Evolutionary conservation across 73 alveolate genomes (phyloP).

Genomic region (Tetrahymena borealis): DNA sequence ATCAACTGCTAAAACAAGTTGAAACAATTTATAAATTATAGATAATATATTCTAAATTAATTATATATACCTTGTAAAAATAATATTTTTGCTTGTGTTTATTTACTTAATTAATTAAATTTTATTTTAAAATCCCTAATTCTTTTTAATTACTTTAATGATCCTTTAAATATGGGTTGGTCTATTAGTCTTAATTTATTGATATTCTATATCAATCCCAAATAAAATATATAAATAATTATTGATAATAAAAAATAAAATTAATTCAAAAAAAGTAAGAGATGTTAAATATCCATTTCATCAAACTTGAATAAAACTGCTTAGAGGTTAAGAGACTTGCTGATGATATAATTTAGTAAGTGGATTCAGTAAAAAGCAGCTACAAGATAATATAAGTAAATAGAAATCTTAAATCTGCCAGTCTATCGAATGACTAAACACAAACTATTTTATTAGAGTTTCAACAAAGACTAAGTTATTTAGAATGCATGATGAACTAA

Average conservation of each 20-base stretch:
- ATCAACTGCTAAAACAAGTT: not conserved
- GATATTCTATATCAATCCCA: not conserved
- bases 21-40: not conserved
- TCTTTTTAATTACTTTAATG: not conserved
- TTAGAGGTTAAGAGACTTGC: not conserved
- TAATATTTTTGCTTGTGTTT: not conserved
- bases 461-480: not conserved
- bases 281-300: not conserved
- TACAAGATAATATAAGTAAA: not conserved
- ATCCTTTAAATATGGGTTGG: too few relatives aligned
- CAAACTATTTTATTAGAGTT: not conserved
- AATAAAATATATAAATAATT: not conserved
- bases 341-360: not conserved
- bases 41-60: not conserved
- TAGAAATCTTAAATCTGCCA: not conserved
- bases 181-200: not conserved
- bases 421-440: not conserved
- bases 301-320: not conserved
- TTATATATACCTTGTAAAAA: not conserved
- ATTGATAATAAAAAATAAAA: not conserved
- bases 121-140: not conserved
- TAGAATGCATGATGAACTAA: not conserved
- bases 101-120: not conserved
- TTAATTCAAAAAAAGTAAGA: not conserved
- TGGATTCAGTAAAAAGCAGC: not conserved